These are phyloP conservation scores for Agaricus bisporus DNA, from an alignment of 768 basidiomycete genomes.

Conservation along the genomic window DNA sequence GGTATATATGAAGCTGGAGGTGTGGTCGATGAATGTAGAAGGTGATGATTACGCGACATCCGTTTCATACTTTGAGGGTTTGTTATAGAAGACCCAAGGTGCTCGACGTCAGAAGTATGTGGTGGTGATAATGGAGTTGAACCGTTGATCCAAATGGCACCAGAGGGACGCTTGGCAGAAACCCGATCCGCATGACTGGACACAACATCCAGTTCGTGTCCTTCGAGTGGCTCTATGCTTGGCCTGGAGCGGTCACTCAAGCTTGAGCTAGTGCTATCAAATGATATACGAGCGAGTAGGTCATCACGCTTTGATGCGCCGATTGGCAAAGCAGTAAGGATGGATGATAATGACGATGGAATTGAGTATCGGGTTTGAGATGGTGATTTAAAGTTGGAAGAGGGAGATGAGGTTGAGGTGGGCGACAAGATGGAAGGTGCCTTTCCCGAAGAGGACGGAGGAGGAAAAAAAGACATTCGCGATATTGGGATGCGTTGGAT, in stretches of 20 bases:
- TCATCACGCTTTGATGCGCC: slow-evolving; percentile 49
- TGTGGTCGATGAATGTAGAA: slow-evolving; percentile 24
- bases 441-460: slow-evolving; percentile 25
- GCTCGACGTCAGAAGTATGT: slow-evolving; percentile 20
- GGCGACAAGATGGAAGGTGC: slow-evolving; percentile 9
- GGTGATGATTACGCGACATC: slow-evolving; percentile 14
- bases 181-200: slow-evolving; percentile 9
- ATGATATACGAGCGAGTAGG: slow-evolving; percentile 48
- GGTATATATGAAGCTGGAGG: slow-evolving; percentile 30
- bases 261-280: slow-evolving; percentile 43
- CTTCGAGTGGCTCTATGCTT: slow-evolving; percentile 28
- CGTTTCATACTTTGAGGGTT: not conserved
- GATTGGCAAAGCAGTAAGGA: slow-evolving; percentile 43
- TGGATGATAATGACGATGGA: slow-evolving; percentile 33
- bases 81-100: not conserved
- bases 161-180: not conserved
- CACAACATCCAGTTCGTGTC: slow-evolving; percentile 42
- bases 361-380: slow-evolving; percentile 23
- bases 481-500: slow-evolving; percentile 44
- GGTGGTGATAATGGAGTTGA: slow-evolving; percentile 15
- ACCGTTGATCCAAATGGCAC: slow-evolving; percentile 3
- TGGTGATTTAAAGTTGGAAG: slow-evolving; percentile 8
- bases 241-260: slow-evolving; percentile 30
- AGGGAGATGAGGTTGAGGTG: slow-evolving; percentile 13
- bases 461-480: slow-evolving; percentile 52